Percentiles rank a stretch among this genome's conserved stretches.
phyloP scores from a whole-genome alignment of 768 basidiomycete genomes.

The Boletus rufocinnamomeus region DNA sequence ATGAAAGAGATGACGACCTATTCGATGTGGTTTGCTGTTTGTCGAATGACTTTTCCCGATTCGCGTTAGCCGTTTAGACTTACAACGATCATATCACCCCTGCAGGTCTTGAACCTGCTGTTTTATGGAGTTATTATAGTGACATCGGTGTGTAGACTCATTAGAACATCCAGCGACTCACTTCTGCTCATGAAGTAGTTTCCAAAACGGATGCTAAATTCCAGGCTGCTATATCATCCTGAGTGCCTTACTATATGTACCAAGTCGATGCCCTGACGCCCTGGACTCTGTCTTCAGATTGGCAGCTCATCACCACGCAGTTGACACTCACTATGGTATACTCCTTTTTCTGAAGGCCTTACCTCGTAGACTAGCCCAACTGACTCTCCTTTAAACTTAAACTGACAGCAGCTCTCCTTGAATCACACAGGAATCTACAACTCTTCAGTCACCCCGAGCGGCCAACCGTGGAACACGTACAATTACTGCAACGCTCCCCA shows the following conservation, averaged over 20 bases:
- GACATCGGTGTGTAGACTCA: background rate
- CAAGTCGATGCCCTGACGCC: background rate
- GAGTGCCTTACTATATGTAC: background rate
- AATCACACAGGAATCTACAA: conserved; percentile 42
- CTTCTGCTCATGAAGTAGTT: background rate
- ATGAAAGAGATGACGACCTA: background rate
- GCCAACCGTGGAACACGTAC: conserved; percentile 51
- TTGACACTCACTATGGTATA: conserved; percentile 10
- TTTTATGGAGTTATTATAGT: background rate
- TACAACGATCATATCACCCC: no score
- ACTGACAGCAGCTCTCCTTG: conserved; percentile 11
- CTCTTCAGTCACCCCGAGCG: conserved; percentile 43
- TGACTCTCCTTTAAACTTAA: background rate
- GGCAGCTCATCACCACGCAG: background rate
- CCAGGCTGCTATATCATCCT: background rate
- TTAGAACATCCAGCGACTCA: background rate
- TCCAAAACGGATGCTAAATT: background rate
- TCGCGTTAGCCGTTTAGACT: background rate
- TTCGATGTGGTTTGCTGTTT: background rate
- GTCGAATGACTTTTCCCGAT: background rate
- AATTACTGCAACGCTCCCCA: conserved; percentile 57
- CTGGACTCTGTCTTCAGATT: background rate
- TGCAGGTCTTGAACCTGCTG: background rate
- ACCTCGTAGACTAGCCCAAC: background rate
- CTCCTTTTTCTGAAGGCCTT: background rate